Evolutionary conservation across 208 protist genomes (phyloP).

Genomic region (Leishmania martiniquensis): DNA sequence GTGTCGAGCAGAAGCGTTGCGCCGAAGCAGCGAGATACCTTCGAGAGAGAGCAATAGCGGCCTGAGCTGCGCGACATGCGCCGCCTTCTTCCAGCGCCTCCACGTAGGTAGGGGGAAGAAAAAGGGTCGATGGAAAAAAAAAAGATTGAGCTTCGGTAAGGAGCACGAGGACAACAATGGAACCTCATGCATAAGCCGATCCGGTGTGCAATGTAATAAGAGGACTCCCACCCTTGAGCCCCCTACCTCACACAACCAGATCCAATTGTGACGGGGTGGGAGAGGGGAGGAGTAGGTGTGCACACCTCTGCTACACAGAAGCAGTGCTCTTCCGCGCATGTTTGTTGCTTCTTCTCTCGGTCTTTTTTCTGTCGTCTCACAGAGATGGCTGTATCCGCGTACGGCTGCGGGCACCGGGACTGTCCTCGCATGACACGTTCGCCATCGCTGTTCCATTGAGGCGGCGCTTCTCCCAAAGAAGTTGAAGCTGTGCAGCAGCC

Average conservation of each 20-base stretch:
- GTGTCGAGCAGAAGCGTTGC: not conserved
- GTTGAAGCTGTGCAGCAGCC: not conserved
- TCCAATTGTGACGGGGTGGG: not conserved
- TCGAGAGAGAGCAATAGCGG: not conserved
- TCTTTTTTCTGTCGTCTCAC: not conserved
- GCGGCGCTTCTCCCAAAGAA: too few relatives aligned
- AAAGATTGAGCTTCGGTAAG: not conserved
- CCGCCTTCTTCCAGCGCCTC: not conserved
- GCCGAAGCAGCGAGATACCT: not conserved
- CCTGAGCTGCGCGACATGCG: not conserved
- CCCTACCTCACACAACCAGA: not conserved
- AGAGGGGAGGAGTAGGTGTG: not conserved
- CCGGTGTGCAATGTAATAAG: not conserved
- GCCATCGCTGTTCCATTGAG: not conserved
- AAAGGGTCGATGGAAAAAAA: not conserved
- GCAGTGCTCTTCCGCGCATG: not conserved
- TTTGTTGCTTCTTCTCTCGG: not conserved
- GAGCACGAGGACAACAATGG: not conserved
- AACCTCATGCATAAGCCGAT: not conserved
- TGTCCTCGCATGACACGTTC: not conserved
- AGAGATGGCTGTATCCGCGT: too few relatives aligned
- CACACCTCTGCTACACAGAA: not conserved
- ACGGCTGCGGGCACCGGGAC: not conserved
- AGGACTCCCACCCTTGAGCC: not conserved
- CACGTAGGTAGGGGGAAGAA: not conserved